A percentile compares a stretch with the other conserved stretches of the same genome.
Evolutionary conservation across 192 early-diverging fungal genomes (phyloP).

Genomic region (Backusella morwellensis): DNA sequence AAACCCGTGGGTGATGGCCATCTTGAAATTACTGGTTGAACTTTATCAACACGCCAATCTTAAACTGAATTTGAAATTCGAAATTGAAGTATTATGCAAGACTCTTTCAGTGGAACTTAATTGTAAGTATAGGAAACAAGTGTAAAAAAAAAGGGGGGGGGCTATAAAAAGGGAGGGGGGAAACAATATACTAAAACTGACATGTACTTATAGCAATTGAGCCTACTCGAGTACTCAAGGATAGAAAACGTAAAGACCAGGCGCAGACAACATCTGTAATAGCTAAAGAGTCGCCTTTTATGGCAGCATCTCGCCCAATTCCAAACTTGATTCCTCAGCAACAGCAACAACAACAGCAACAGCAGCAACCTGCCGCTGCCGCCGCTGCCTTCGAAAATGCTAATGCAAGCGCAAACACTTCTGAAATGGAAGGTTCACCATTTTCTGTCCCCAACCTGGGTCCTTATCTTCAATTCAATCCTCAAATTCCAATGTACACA

Average conservation of each 20-base stretch:
- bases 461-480: conserved; percentile 75
- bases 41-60: conserved; percentile 91
- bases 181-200: neutral
- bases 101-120: conserved; percentile 82
- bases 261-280: neutral
- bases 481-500: conserved; percentile 75
- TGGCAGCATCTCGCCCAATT: neutral
- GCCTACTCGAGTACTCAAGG: neutral
- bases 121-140: neutral
- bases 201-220: neutral
- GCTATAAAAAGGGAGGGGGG: no score
- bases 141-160: neutral
- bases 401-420: neutral
- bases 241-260: neutral
- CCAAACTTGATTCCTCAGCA: neutral
- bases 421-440: neutral
- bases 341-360: no score
- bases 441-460: conserved; percentile 58
- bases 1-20: conserved; percentile 98
- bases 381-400: neutral
- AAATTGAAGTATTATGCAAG: conserved; percentile 97
- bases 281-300: neutral
- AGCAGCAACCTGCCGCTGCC: neutral
- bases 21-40: conserved; percentile 88
- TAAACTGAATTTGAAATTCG: conserved; percentile 95